A percentile compares a stretch with the other conserved stretches of the same genome.
Evolutionary conservation across 1,139 yeast species (phyloP).

Genomic region (Zygoascus meyerae): DNA sequence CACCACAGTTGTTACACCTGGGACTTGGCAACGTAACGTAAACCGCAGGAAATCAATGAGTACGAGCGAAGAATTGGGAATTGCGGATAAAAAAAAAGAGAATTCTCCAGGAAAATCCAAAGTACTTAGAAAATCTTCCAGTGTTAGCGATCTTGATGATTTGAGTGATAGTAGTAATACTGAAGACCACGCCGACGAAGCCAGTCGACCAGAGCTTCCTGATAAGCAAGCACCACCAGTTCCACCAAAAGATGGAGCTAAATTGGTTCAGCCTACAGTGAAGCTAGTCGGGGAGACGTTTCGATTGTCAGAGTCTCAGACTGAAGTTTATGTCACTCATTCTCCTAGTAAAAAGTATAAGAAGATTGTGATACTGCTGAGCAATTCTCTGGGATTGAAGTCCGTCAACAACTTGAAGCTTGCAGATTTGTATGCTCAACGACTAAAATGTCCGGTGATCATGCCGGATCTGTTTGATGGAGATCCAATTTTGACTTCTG

Average conservation of each 20-base stretch:
- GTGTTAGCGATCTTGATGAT: too few species aligned
- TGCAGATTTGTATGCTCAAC: constrained; percentile 29
- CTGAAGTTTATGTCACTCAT: constrained; percentile 26
- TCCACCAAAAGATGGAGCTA: neutral
- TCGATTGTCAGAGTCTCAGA: constrained; percentile 22
- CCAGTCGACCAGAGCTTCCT: neutral
- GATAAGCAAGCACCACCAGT: neutral
- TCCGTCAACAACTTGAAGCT: constrained; percentile 28
- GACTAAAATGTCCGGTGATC: constrained; percentile 28
- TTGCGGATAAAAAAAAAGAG: too few species aligned
- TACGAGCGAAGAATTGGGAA: too few species aligned
- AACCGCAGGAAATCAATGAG: too few species aligned
- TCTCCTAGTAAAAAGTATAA: constrained; percentile 14
- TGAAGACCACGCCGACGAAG: neutral
- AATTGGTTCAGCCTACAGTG: neutral
- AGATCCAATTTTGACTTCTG: constrained; percentile 30
- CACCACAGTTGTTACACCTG: too few species aligned
- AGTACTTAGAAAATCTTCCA: too few species aligned
- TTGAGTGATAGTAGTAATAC: too few species aligned
- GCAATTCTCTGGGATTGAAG: constrained; percentile 32
- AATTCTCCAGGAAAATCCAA: too few species aligned
- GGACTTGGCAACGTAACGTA: too few species aligned
- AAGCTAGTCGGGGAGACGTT: constrained; percentile 24
- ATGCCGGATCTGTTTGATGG: constrained; percentile 33
- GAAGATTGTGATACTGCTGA: constrained; percentile 27